Percentiles rank a stretch among this genome's conserved stretches.
Conservation (phyloP, 2,329 filamentous ascomycete genomes). For the Pyrenophora tritici-repentis region DNA sequence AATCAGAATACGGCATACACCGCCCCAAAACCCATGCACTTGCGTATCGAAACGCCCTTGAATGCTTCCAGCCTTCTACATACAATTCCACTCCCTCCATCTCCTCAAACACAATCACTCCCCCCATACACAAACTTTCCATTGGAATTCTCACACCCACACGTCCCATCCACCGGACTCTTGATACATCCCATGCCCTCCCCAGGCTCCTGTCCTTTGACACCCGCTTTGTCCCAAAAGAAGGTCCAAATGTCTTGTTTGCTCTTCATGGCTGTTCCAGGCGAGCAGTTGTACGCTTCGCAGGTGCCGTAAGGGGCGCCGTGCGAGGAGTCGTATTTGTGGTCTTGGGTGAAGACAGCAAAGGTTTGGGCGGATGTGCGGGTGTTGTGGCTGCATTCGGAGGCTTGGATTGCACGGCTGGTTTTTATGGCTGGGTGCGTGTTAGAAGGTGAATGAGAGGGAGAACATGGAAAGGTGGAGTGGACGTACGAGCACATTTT, state of each 20-base stretch:
- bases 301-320: slow-evolving; percentile 57
- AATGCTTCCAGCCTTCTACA: too few species aligned
- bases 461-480: rapidly evolving
- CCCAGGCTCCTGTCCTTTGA: slow-evolving; percentile 22
- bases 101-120: slow-evolving; percentile 4
- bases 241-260: slow-evolving; percentile 29
- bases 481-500: slow-evolving; percentile 28
- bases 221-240: slow-evolving; percentile 28
- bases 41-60: too few species aligned
- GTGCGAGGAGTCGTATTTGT: slow-evolving; percentile 51
- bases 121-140: slow-evolving; percentile 29
- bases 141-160: slow-evolving; percentile 34
- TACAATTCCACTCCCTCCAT: too few species aligned
- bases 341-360: slow-evolving; percentile 52
- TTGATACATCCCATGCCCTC: slow-evolving; percentile 36
- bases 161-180: slow-evolving; percentile 29
- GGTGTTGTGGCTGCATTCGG: slow-evolving; percentile 52
- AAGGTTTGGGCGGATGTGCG: slow-evolving; percentile 47
- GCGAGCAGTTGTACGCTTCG: slow-evolving; percentile 31
- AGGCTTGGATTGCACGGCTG: slow-evolving; percentile 49
- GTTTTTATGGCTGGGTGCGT: slow-evolving; percentile 29
- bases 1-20: too few species aligned
- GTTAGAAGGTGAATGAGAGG: neutral
- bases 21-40: too few species aligned
- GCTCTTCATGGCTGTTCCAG: slow-evolving; percentile 20